Base-by-base conservation (phyloP, 1,284 basidiomycete species). In the Moesziomyces sp. region DNA sequence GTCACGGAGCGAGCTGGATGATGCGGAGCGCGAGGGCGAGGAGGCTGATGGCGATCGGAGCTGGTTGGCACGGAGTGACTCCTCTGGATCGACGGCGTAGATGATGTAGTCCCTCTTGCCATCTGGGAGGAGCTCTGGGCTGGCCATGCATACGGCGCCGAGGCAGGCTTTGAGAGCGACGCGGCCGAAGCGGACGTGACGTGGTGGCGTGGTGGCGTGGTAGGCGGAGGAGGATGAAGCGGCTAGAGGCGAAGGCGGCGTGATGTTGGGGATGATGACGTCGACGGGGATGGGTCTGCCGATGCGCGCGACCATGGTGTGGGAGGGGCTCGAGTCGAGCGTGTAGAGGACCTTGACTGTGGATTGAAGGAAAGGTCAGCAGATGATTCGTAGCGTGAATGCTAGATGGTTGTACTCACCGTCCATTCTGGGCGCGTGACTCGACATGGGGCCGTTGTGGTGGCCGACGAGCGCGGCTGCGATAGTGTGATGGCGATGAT, bases 301-400 rank as follows among this genome's bases (percentile, higher is more conserved):
- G 13, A 70, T 54, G 30, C 77, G 57, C 7, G 82, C 81, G 1
- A 83, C 74, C 80, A 83, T 79, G 50, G 80, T 82, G 46, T 76
- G 74, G 47, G 75, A 65, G 2, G 76, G 77, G 53, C 70, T 74
- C 18, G 78, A 76, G 52, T 82, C 80, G 46, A 83, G 72, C 48
- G 80, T 79, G 52, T 83, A 83, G 21, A 83, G 65, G 34, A 83
- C 79, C 57, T 81, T 83, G 77, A 83, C 80, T 83, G 68, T 30
- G 38, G n/a, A 40, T 50, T 10, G 19, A 38, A 26, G 34, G 30
- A 45, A 11, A 3, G n/a, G 58, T 66, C 34, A 59, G 57, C 48
- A 16, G 16, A 18, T 1, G 1, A 14, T 4, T 38, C 14, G 35
- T 30, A 4, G 45, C 9, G 30, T 3, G 35, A 14, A 5, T 10